Conservation (phyloP, 2,329 filamentous ascomycete genomes). For the Sarocladium brachiariae region DNA sequence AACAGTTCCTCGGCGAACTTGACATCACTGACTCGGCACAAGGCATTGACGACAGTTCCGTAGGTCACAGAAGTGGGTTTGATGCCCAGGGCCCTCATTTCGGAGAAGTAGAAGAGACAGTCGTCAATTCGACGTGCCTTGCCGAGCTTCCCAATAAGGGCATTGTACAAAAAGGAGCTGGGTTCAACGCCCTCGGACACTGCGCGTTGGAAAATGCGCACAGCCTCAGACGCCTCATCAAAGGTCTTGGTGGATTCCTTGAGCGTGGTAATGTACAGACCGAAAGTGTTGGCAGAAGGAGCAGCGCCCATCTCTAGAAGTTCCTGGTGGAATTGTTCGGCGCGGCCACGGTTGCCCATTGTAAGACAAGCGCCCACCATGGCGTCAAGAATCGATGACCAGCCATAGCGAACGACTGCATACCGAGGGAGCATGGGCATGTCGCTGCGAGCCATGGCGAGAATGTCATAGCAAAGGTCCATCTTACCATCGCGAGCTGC, state of each 20-base stretch:
- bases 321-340: conserved; percentile 85
- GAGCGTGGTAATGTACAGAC: conserved; percentile 97
- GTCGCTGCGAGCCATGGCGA: conserved; percentile 83
- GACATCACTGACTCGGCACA: conserved; percentile 95
- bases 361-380: conserved; percentile 92
- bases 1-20: conserved; percentile 97
- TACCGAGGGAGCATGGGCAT: conserved; percentile 81
- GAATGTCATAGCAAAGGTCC: conserved; percentile 76
- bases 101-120: conserved; percentile 94
- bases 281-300: conserved; percentile 95
- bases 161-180: conserved; percentile 96
- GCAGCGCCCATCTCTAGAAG: conserved; percentile 83
- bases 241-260: conserved; percentile 98
- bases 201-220: conserved; percentile 94
- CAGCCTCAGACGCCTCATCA: conserved; percentile 91
- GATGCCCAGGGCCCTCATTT: conserved; percentile 90
- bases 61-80: conserved; percentile 97
- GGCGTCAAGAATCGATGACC: conserved; percentile 91
- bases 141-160: conserved; percentile 93
- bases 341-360: conserved; percentile 70
- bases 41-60: conserved; percentile 93
- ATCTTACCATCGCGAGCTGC: conserved; percentile 80
- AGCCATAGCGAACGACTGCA: conserved; percentile 83
- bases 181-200: conserved; percentile 92
- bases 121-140: conserved; percentile 97